These are phyloP conservation scores for Glycine tomentella DNA, from an alignment of 306 rosid genomes.

Conservation along the genomic window DNA sequence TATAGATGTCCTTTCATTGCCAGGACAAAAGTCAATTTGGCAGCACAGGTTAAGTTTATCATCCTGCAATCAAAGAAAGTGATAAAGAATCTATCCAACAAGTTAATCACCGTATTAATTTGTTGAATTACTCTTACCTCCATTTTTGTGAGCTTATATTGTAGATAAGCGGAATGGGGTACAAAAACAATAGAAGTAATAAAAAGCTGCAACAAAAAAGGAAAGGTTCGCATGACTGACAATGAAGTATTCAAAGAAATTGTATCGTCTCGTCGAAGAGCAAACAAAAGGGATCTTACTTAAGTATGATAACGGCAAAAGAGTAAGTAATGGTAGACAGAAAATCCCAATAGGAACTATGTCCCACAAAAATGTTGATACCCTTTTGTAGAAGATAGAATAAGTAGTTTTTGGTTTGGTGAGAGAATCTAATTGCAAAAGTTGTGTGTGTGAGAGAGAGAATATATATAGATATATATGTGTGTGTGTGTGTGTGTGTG, in stretches of 20 bases:
- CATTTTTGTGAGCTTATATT: constrained; percentile 60
- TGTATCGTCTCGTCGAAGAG: not conserved
- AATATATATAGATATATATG: not conserved
- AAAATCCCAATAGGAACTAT: not conserved
- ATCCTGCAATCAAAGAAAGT: constrained; percentile 60
- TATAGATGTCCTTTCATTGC: constrained; percentile 39
- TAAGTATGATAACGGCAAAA: not conserved
- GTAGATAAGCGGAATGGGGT: constrained; percentile 63
- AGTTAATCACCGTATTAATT: not conserved
- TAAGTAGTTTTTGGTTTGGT: not conserved
- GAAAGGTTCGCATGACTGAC: not conserved
- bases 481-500: no score
- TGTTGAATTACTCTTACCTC: constrained; percentile 59
- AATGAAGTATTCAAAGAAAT: constrained; percentile 15
- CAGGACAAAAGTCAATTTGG: constrained; percentile 41
- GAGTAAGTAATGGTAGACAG: not conserved
- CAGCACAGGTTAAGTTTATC: constrained; percentile 56
- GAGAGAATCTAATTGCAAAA: not conserved
- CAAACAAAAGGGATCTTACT: not conserved
- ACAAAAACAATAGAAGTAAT: constrained; percentile 62
- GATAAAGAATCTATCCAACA: constrained; percentile 17
- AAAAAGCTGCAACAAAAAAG: constrained; percentile 62
- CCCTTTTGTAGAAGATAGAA: not conserved
- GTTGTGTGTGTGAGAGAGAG: not conserved
- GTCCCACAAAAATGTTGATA: not conserved